Percentiles rank a stretch among this genome's conserved stretches.
phyloP scores from a whole-genome alignment of 129 eudicot genomes.

The Chrysanthemum makinoi region DNA sequence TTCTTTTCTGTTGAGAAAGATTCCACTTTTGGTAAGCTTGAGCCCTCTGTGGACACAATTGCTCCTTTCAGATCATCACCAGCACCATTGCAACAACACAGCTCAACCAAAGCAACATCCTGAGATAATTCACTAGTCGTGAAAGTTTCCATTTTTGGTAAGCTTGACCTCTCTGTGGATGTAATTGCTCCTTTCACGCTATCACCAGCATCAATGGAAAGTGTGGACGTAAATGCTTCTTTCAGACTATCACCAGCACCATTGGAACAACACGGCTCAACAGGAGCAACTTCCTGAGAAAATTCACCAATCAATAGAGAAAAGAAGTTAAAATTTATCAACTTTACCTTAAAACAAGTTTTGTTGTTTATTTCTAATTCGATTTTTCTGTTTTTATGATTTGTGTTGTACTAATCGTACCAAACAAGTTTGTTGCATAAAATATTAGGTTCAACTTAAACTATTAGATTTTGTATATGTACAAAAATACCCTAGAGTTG shows the following conservation, averaged over 20 bases:
- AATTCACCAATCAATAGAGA: neutral
- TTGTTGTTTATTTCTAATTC: neutral
- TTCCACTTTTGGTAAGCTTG: constrained; percentile 6
- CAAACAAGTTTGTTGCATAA: too few relatives aligned
- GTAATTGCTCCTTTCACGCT: neutral
- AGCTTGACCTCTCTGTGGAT: constrained; percentile 1
- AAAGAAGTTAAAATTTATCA: neutral
- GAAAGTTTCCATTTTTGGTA: too few relatives aligned
- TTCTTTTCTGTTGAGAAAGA: neutral
- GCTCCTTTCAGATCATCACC: neutral
- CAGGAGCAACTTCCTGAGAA: neutral
- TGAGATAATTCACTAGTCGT: neutral
- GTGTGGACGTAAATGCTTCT: neutral
- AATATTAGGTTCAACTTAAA: too few relatives aligned
- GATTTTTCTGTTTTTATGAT: too few relatives aligned
- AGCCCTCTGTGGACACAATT: neutral
- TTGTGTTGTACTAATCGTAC: too few relatives aligned
- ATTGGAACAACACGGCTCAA: neutral
- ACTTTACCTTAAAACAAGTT: neutral
- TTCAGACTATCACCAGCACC: constrained; percentile 8
- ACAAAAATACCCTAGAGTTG: too few relatives aligned
- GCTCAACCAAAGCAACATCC: neutral
- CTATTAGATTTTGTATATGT: too few relatives aligned
- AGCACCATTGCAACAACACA: neutral
- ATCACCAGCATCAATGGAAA: neutral